Evolutionary conservation across 352 stramenopile genomes (phyloP).

Genomic region (Thalassiosira livingstoniorum): DNA sequence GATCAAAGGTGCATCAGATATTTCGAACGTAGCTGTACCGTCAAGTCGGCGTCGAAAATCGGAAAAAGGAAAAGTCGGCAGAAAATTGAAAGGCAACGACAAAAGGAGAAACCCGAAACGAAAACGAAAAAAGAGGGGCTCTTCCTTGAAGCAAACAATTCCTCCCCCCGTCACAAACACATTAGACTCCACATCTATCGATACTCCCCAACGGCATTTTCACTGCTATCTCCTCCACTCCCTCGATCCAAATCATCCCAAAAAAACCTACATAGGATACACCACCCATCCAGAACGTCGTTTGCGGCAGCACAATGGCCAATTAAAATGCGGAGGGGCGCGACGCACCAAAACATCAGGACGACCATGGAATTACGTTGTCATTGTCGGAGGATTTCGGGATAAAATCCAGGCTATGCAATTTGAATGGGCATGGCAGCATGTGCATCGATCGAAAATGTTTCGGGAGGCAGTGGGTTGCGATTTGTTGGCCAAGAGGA

Average conservation of each 20-base stretch:
- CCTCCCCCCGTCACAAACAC: too few relatives aligned
- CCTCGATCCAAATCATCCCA: constrained; percentile 69
- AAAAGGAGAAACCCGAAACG: too few relatives aligned
- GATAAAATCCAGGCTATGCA: constrained; percentile 85
- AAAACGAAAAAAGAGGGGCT: too few relatives aligned
- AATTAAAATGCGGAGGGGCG: constrained; percentile 74
- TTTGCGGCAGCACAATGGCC: constrained; percentile 85
- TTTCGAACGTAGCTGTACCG: too few relatives aligned
- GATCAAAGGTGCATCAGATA: too few relatives aligned
- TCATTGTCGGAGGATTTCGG: constrained; percentile 83
- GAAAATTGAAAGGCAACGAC: too few relatives aligned
- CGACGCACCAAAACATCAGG: constrained; percentile 69
- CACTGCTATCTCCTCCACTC: constrained; percentile 81
- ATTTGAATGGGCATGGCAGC: constrained; percentile 89
- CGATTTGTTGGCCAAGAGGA: constrained; percentile 62
- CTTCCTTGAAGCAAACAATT: too few relatives aligned
- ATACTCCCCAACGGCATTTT: constrained; percentile 53
- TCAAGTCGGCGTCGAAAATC: too few relatives aligned
- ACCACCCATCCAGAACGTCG: constrained; percentile 74
- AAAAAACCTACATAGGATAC: constrained; percentile 86
- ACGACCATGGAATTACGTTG: constrained; percentile 83
- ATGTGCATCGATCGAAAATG: constrained; percentile 71
- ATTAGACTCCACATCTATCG: not conserved
- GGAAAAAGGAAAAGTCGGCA: too few relatives aligned
- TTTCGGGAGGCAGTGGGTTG: constrained; percentile 66